Base-by-base conservation (phyloP, 179 eudicot species). In the Spergularia azorica region DNA sequence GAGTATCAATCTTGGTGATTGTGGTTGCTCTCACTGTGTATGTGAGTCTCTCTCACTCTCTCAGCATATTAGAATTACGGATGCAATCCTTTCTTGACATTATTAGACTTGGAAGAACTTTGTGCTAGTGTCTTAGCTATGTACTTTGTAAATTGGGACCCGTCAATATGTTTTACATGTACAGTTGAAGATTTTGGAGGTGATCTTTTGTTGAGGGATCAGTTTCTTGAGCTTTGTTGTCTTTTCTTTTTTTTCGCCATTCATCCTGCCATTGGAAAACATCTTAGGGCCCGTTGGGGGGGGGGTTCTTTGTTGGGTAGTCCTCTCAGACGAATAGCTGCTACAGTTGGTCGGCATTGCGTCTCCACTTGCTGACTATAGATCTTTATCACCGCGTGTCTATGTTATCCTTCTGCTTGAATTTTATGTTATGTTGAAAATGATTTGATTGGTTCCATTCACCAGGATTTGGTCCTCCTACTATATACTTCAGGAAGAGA, bases 1-100 rank as follows among this genome's bases (percentile, higher is more conserved):
- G 97, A 76, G 75, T 88, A 78, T 86, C 90, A 60, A 87, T 91
- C 66, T 84, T 89, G 91, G 92, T 84, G 68, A 82, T 91, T 32
- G 90, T 81, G 41, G 81, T 91, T 70, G 86, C 85, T 38, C 83
- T 90, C 77, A 88, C 97, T 64, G 77, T 84, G 43, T 88, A 82
- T 74, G 95, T 92, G 85, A 84, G 92, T 62, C 32, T 26, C 32
- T 26, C 32, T 26, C 32, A 26, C 32, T 26, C 32, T 26, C 32
- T 68, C 38, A 18, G 18, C 39, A 10, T 48, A 17, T 68, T 32
- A 1, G 14, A 48, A 18, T 50, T n/a, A 67, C 58, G 48, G 48
- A 68, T 48, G 57, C 57, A 68, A 39, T 43, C 46, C 58, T 57
- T 68, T 56, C 26, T 48, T 26, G 32, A 26, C 32, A 26, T 26